Conservation (phyloP, 805 yeast genomes). For the Yarrowia osloensis region DNA sequence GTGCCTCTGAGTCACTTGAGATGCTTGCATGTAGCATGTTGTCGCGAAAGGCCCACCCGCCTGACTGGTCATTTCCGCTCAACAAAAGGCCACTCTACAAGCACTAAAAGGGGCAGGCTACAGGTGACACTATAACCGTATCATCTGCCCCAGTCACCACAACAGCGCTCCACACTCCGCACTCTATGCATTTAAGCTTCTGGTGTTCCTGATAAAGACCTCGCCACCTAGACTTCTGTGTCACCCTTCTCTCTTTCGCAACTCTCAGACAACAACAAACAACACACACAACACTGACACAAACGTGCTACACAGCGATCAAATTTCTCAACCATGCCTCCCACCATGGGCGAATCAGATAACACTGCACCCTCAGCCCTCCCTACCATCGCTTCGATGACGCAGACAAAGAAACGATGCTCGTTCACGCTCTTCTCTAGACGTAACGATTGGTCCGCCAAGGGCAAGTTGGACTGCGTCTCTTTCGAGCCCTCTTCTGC, state of each 20-base stretch:
- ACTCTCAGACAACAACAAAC: neutral
- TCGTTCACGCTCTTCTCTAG: neutral
- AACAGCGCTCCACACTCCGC: neutral
- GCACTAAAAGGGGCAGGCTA: neutral
- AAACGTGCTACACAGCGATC: neutral
- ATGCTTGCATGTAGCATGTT: neutral
- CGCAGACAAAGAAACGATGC: neutral
- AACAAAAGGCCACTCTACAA: neutral
- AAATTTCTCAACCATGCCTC: neutral
- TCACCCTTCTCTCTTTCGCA: neutral
- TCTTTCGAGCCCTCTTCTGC: neutral
- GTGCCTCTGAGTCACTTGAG: neutral
- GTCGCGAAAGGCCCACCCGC: neutral
- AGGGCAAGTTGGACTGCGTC: neutral
- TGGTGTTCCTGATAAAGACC: neutral
- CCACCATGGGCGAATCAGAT: neutral
- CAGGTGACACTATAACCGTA: conserved; percentile 1
- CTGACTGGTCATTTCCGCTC: neutral
- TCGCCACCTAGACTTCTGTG: conserved; percentile 2
- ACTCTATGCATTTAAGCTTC: neutral
- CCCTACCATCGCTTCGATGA: neutral
- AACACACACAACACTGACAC: neutral
- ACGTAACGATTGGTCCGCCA: neutral
- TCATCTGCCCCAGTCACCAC: neutral
- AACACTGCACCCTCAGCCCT: neutral